Base-by-base conservation (phyloP, 495 filamentous ascomycete species). In the Echria macrotheca region DNA sequence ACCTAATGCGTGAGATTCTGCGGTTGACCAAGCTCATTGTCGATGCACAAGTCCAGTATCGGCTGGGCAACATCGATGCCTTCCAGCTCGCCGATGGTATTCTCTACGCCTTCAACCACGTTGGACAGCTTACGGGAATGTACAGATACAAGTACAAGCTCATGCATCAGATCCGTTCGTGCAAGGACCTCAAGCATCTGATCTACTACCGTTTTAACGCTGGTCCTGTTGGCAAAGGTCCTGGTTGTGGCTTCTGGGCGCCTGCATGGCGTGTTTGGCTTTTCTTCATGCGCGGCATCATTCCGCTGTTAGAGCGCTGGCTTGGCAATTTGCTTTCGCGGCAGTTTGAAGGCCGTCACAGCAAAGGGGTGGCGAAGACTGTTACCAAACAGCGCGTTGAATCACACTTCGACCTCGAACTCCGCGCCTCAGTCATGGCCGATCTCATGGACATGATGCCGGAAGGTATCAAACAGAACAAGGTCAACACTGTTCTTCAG, bases 391-490 rank as follows among this genome's bases (percentile, higher is more conserved):
- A 99, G 68, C 85, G 94, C 67, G 94, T 99, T 22, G 94, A 99
- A 69, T 96, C 91, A 24, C 94, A 99, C 66, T 99, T 97, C 57
- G 94, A 99, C 65, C 80, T 99, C 45, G 94, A 99, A 69, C 80
- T 99, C 32, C 88, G 94, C 61, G 94, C 94, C 14, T 96, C 94
- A 0, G 94, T 99, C 41, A 99, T 99, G 88, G 88, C 91, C 15
- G 94, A 99, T 71, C 72, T 99, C 22, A 96, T 96, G 85, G 94
- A 99, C 58, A 99, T 99, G 94, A 99, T 99, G 94, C 94, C 94
- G 1, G 94, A 96, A 64, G 94, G 94, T 47, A 96, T 99, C 75
- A 96, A 96, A 70, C 91, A 96, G 63, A 99, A 91, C 70, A 99
- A 99, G 70, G 91, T 99, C 66, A 95, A 97, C 64, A 95, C 93